Base-by-base conservation (phyloP, 257 asterid species). In the Primulina eburnea region DNA sequence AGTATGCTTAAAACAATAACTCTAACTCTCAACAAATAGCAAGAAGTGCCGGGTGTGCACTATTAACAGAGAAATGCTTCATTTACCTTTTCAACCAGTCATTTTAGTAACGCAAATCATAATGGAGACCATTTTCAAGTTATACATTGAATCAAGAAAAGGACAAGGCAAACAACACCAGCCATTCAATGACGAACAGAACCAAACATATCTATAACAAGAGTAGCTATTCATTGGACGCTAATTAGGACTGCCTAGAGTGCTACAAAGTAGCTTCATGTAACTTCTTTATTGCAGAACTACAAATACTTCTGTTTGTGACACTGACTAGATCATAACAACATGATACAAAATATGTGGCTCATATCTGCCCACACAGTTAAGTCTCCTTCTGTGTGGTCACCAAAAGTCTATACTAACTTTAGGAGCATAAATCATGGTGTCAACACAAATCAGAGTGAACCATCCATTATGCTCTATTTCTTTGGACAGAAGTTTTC, bases 351-450 rank as follows among this genome's bases (percentile, higher is more conserved):
- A 77, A 64, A 72, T 90, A 74, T 90, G 58, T 68, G 98, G 79
- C 94, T 95, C 93, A 95, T 92, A 92, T 92, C 98, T 88, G 97
- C 88, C 97, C 88, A 90, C 96, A 86, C 93, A 88, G 92, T 24
- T 24, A 21, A 21, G 56, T 60, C 95, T 92, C 71, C 69, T 86
- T 60, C 86, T 84, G 95, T 77, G 94, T 79, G 82, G 98, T 92
- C 97, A 90, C 90, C 96, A 88, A 95, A 92, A 90, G 91, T 97
- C 92, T 88, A 67, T 58, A 47, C 75, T 74, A 72, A 69, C 53
- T 92, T 74, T 92, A 58, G 95, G 97, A 90, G 97, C 97, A 78
- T 68, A 73, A 81, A 83, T 87, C 72, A 84, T 74, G 88, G 92
- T 38, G 60, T 76, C 84, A 83, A 62, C 89, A 87, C 89, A 87